Conservation (phyloP, 306 rosid genomes). For the Comarum palustre region DNA sequence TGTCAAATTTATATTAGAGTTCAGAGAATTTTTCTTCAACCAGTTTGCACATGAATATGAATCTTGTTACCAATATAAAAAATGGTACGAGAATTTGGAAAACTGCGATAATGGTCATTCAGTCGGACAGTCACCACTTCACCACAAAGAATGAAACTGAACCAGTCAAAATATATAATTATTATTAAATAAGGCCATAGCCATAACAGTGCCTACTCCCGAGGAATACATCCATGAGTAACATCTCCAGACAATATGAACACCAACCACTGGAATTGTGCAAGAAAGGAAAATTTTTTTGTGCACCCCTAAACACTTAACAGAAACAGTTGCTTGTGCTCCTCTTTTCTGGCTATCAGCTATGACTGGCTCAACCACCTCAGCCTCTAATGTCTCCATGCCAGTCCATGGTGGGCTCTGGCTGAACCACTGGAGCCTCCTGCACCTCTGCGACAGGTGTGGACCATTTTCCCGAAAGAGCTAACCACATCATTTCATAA, state of each 20-base stretch:
- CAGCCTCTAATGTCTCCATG: constrained; percentile 31
- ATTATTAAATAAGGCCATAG: not conserved
- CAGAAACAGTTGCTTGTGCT: not conserved
- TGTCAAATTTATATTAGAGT: too few species aligned
- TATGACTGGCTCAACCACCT: constrained; percentile 57
- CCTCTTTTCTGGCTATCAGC: constrained; percentile 59
- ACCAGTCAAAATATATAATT: not conserved
- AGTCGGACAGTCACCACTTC: not conserved
- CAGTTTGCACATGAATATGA: too few species aligned
- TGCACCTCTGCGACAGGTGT: constrained; percentile 23
- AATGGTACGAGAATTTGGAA: not conserved
- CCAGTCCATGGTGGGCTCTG: not conserved
- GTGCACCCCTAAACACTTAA: not conserved
- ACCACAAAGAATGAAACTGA: not conserved
- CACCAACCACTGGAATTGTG: not conserved
- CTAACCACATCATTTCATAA: constrained; percentile 91
- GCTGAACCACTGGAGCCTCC: not conserved
- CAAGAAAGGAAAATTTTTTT: not conserved
- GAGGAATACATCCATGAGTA: not conserved
- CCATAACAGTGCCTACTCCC: constrained; percentile 6
- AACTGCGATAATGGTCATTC: not conserved
- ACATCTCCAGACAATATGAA: constrained; percentile 2
- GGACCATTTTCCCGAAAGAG: constrained; percentile 73
- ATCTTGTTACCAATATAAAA: not conserved
- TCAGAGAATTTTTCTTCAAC: too few species aligned